Percentiles rank a stretch among this genome's conserved stretches.
These are phyloP conservation scores for Exophiala oligosperma DNA, from an alignment of 2,329 filamentous ascomycete species.

Conservation along the genomic window DNA sequence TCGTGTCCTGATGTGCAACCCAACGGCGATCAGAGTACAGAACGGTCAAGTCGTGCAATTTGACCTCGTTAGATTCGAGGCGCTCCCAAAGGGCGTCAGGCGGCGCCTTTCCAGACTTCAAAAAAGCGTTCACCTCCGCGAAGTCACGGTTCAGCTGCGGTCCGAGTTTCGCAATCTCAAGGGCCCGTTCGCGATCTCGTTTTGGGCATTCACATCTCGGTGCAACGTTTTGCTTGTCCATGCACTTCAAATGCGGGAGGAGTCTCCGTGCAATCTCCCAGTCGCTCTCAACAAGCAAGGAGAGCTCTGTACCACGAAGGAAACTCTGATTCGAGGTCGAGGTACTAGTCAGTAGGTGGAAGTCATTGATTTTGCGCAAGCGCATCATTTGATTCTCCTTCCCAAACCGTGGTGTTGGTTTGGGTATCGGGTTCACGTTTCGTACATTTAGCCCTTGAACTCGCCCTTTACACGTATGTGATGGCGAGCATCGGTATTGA, in stretches of 20 bases:
- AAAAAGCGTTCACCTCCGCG: not conserved
- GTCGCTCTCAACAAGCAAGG: constrained; percentile 3
- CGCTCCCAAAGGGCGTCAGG: not conserved
- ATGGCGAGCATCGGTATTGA: constrained; percentile 13
- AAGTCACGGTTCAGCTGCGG: not conserved
- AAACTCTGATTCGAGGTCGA: not conserved
- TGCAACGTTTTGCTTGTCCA: not conserved
- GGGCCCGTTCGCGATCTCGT: constrained; percentile 3
- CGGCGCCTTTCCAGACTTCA: not conserved
- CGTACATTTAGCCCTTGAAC: not conserved
- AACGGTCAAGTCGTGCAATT: not conserved
- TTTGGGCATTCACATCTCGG: constrained; percentile 7
- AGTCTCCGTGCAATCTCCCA: constrained; percentile 13
- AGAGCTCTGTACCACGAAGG: not conserved
- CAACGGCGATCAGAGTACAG: not conserved
- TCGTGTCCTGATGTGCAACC: not conserved
- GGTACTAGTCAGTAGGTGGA: not conserved
- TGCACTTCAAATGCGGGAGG: constrained; percentile 12
- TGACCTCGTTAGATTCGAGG: not conserved
- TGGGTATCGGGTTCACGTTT: constrained; percentile 5
- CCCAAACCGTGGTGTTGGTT: constrained; percentile 11
- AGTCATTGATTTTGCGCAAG: not conserved
- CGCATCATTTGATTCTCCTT: constrained; percentile 4
- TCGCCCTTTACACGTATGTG: constrained; percentile 13
- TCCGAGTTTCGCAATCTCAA: constrained; percentile 2